Evolutionary conservation across 164 flowering plant genomes (phyloP).

Genomic region (Vitis cinerea): DNA sequence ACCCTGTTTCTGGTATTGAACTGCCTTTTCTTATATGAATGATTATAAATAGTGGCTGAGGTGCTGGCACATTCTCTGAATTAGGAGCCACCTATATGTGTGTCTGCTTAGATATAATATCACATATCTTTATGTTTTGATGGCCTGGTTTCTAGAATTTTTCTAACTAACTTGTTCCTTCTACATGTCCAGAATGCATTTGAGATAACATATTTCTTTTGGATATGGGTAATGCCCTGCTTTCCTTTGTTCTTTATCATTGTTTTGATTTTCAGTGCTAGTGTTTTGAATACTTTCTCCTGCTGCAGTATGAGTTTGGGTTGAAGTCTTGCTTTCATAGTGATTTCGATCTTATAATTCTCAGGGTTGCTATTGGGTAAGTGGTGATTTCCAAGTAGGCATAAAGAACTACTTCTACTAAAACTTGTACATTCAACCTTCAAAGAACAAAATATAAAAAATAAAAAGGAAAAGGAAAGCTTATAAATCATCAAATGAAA

Average conservation of each 20-base stretch:
- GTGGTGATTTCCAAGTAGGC: constrained; percentile 13
- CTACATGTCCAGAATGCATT: constrained; percentile 57
- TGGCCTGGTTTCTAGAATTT: background rate
- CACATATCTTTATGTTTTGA: no score
- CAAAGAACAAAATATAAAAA: no score
- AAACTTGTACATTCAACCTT: no score
- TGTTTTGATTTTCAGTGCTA: background rate
- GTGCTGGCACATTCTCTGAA: no score
- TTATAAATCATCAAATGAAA: no score
- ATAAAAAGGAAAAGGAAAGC: no score
- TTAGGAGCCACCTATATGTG: no score
- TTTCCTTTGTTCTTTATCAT: background rate
- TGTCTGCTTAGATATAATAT: no score
- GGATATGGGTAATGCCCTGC: constrained; percentile 63
- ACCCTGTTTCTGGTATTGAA: constrained; percentile 72
- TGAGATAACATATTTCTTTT: constrained; percentile 67
- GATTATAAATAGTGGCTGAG: no score
- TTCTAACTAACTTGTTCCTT: background rate
- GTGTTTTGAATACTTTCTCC: background rate
- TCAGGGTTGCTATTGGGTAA: constrained; percentile 75
- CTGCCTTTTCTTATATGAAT: background rate
- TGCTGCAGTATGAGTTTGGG: constrained; percentile 51
- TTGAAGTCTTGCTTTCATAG: constrained; percentile 43
- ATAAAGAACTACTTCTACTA: background rate
- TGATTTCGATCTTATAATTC: constrained; percentile 30